Evolutionary conservation across 2,329 filamentous ascomycete species (phyloP).

Genomic region (Diaporthe humulicola): DNA sequence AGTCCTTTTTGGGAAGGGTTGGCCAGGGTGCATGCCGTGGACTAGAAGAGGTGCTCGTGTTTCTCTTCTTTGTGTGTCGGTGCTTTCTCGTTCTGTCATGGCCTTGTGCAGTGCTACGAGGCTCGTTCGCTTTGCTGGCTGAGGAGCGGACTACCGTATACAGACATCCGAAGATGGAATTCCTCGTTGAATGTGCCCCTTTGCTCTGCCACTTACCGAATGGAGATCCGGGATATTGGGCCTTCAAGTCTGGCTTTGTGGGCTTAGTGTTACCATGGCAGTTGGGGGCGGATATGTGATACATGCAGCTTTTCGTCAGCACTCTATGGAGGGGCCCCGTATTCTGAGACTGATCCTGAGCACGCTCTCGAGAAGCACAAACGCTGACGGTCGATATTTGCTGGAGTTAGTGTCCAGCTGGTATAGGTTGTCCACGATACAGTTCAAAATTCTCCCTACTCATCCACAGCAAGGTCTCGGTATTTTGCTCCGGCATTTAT

Average conservation of each 20-base stretch:
- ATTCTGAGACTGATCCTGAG: not conserved
- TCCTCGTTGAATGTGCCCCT: not conserved
- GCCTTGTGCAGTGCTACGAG: not conserved
- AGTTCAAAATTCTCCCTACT: not conserved
- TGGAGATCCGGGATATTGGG: not conserved
- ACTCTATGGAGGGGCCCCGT: not conserved
- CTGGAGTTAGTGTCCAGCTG: not conserved
- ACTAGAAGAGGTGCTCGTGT: constrained; percentile 4
- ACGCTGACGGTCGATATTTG: not conserved
- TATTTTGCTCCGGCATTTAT: constrained; percentile 40
- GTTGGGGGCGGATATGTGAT: not conserved
- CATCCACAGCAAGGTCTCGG: no score
- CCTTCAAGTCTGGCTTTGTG: not conserved
- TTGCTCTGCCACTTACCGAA: not conserved
- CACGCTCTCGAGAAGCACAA: not conserved
- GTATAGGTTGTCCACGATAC: not conserved
- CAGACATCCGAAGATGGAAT: not conserved
- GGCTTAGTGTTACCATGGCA: not conserved
- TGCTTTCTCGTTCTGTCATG: not conserved
- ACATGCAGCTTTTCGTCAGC: not conserved
- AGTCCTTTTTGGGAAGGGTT: not conserved
- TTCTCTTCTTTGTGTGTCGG: constrained; percentile 4
- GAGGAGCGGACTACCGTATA: not conserved
- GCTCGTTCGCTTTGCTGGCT: not conserved
- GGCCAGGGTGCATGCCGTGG: not conserved